Evolutionary conservation across 306 rosid genomes (phyloP), one percentile per base, ranked within the genome.

Genomic region (Malus domestica): DNA sequence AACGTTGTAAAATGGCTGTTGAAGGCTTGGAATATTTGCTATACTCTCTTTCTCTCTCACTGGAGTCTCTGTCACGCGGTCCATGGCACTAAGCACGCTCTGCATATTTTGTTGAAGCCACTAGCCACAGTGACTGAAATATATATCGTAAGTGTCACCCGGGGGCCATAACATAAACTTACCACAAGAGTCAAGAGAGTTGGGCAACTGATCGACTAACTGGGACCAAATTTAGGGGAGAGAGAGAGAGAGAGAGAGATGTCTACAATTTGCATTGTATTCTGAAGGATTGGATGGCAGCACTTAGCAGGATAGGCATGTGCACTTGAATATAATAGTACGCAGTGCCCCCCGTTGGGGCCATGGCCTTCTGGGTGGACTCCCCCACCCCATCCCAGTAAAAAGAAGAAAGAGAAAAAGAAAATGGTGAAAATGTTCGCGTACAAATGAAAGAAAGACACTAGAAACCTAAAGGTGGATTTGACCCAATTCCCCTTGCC

Each of bases 31-130:
- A 35, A 35, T 35, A 35, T 35, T 35, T 46, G 6, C 54, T 46
- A 14, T 4, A 10, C 61, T 42, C 57, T 55, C 68, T 35, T 9
- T 35, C 64, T 76, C 30, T 20, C 76, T 59, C 68, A 22, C 16
- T 77, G 80, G 38, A 67, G 79, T 78, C 80, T 79, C 70, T 71
- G 51, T 79, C 81, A 76, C 70, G 76, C 69, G 70, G 79, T 33
- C 63, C 68, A 54, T 29, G 75, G 68, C 75, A 73, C 76, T 49
- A 1, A 67, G 79, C 81, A 80, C 74, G 81, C 84, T 49, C 68
- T 80, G 81, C 81, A 67, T 81, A 76, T 60, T 62, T 46, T 59
- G 71, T 46, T 33, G 11, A 32, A 27, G 25, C 44, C 22, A 5
- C 8, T 49, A 5, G 55, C 55, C 19, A 49, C 38, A 9, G 25